Conservation (phyloP, 257 asterid species). For the Lavandula angustifolia region DNA sequence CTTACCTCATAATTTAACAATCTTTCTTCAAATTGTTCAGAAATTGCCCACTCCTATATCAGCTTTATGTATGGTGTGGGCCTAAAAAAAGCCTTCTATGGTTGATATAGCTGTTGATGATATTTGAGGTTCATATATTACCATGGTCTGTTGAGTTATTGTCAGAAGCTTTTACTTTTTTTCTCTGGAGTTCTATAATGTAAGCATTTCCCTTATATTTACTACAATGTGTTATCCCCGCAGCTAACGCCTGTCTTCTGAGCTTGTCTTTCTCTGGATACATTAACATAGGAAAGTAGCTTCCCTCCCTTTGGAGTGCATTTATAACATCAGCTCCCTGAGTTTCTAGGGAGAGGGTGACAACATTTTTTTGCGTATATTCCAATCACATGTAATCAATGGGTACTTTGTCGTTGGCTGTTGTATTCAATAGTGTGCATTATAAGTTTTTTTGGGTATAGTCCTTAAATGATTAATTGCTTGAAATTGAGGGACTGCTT, state of each 20-base stretch:
- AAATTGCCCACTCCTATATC: background rate
- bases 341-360: background rate
- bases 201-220: background rate
- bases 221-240: background rate
- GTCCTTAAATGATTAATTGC: conserved; percentile 24
- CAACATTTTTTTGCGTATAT: conserved; percentile 1
- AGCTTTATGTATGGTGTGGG: background rate
- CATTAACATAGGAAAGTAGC: background rate
- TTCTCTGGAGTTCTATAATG: conserved; percentile 3
- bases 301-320: background rate
- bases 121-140: background rate
- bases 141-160: conserved; percentile 6
- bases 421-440: conserved; percentile 69
- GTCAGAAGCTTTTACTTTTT: background rate
- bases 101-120: conserved; percentile 12
- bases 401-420: background rate
- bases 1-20: conserved; percentile 1
- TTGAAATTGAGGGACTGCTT: conserved; percentile 10
- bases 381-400: background rate
- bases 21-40: background rate
- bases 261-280: conserved; percentile 1
- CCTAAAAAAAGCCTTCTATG: background rate
- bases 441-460: conserved; percentile 31
- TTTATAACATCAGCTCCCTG: background rate
- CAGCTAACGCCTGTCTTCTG: background rate